A percentile compares a stretch with the other conserved stretches of the same genome.
Evolutionary conservation across 768 basidiomycete genomes (phyloP).

Genomic region (Tylopilus rubrobrunneus): DNA sequence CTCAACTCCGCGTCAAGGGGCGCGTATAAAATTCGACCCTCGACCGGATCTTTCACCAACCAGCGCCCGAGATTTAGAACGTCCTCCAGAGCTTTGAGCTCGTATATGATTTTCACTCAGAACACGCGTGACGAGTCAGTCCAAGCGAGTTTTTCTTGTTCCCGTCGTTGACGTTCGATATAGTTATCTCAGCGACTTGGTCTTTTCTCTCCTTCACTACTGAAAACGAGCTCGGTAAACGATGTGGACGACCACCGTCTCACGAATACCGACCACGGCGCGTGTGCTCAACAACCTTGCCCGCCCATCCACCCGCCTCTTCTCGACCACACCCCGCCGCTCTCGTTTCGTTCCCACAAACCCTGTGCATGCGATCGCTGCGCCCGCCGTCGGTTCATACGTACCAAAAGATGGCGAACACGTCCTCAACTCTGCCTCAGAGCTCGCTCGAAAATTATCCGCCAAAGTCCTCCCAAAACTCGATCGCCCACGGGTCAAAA

Average conservation of each 20-base stretch:
- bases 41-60: neutral
- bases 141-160: neutral
- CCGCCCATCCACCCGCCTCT: slow-evolving; percentile 37
- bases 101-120: slow-evolving; percentile 32
- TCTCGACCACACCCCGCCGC: slow-evolving; percentile 45
- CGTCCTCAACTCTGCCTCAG: slow-evolving; percentile 90
- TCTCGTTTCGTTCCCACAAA: slow-evolving; percentile 43
- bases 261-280: slow-evolving; percentile 12
- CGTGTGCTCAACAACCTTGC: slow-evolving; percentile 16
- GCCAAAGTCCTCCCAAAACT: slow-evolving; percentile 92
- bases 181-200: slow-evolving; percentile 31
- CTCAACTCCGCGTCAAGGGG: too few species aligned
- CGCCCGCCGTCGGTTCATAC: slow-evolving; percentile 72
- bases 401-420: slow-evolving; percentile 60
- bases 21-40: too few species aligned
- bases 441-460: slow-evolving; percentile 88
- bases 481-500: slow-evolving; percentile 86
- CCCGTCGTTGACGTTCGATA: slow-evolving; percentile 2
- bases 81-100: slow-evolving; percentile 14
- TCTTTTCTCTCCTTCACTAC: slow-evolving; percentile 24
- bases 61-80: neutral
- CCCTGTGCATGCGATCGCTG: slow-evolving; percentile 62
- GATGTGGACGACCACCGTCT: neutral
- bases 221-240: slow-evolving; percentile 8
- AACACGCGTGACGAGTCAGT: slow-evolving; percentile 34